These are phyloP conservation scores for Adansonia gregorii DNA, from an alignment of 441 rosid genomes.

Conservation along the genomic window DNA sequence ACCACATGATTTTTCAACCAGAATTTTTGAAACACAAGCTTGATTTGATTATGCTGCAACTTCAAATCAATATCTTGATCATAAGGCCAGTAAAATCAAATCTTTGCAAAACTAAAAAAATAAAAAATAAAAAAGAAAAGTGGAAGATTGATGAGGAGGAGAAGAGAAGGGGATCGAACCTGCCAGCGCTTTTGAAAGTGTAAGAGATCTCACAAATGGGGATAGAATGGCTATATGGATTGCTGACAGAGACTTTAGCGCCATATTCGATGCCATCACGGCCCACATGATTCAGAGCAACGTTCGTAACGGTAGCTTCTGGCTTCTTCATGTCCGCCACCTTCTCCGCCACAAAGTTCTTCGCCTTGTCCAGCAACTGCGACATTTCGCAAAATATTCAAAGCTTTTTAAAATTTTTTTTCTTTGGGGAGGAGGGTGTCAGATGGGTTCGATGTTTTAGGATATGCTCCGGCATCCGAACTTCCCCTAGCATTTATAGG, in stretches of 20 bases:
- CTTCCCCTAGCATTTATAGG: background rate
- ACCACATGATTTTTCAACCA: background rate
- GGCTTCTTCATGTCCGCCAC: constrained; percentile 63
- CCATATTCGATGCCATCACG: constrained; percentile 59
- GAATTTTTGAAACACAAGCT: background rate
- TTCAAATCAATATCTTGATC: background rate
- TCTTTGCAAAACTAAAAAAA: background rate
- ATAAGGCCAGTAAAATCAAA: background rate
- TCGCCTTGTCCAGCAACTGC: constrained; percentile 63
- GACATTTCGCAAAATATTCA: constrained; percentile 27
- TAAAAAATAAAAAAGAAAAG: background rate
- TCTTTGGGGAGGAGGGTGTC: background rate
- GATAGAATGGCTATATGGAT: constrained; percentile 67
- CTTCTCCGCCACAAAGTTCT: constrained; percentile 68
- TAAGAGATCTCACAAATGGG: constrained; percentile 85
- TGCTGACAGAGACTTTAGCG: constrained; percentile 66
- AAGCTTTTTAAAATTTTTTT: background rate
- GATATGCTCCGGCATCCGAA: too few relatives aligned
- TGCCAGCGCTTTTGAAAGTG: constrained; percentile 67
- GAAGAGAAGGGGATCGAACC: constrained; percentile 36
- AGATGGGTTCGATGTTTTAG: background rate
- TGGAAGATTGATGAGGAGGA: background rate
- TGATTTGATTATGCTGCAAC: background rate
- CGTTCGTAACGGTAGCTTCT: constrained; percentile 61
- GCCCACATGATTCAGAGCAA: constrained; percentile 57